phyloP scores from a whole-genome alignment of 1,284 basidiomycete genomes.

The Cutaneotrichosporon curvatum region DNA sequence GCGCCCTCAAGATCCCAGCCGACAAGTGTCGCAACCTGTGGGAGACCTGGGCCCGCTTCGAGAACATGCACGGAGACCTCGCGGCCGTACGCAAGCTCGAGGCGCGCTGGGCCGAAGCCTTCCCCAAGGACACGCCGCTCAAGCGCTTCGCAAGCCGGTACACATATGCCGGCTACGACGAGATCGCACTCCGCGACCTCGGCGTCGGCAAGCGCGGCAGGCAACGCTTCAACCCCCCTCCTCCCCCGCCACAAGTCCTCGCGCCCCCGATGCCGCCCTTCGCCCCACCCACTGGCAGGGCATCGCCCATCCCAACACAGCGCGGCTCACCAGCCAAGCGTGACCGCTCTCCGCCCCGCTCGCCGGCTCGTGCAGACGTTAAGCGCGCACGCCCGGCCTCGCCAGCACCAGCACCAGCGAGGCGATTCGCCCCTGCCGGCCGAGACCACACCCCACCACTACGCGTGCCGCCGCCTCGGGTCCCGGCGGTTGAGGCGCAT shows the following conservation, averaged over 20 bases:
- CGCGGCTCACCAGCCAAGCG: slow-evolving; percentile 11
- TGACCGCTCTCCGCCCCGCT: slow-evolving; percentile 12
- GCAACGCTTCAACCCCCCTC: neutral
- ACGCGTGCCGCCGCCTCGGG: neutral
- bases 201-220: slow-evolving; percentile 56
- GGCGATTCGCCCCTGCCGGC: slow-evolving; percentile 6
- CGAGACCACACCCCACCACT: slow-evolving; percentile 7
- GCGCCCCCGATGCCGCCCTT: slow-evolving; percentile 12
- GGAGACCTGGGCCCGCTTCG: slow-evolving; percentile 93
- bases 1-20: slow-evolving; percentile 60
- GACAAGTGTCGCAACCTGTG: slow-evolving; percentile 79
- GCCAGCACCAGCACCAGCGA: slow-evolving; percentile 12
- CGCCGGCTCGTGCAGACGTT: slow-evolving; percentile 5
- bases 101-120: slow-evolving; percentile 76
- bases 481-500: slow-evolving; percentile 40
- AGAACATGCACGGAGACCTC: slow-evolving; percentile 92
- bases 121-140: slow-evolving; percentile 78
- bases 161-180: slow-evolving; percentile 79
- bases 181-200: slow-evolving; percentile 80
- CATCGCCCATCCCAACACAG: neutral
- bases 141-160: slow-evolving; percentile 86
- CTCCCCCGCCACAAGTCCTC: no score
- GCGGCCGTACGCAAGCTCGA: slow-evolving; percentile 83
- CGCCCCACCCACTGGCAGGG: slow-evolving; percentile 3
- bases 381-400: slow-evolving; percentile 13